phyloP scores from a whole-genome alignment of 768 basidiomycete species.

The Pleurotus platypus region DNA sequence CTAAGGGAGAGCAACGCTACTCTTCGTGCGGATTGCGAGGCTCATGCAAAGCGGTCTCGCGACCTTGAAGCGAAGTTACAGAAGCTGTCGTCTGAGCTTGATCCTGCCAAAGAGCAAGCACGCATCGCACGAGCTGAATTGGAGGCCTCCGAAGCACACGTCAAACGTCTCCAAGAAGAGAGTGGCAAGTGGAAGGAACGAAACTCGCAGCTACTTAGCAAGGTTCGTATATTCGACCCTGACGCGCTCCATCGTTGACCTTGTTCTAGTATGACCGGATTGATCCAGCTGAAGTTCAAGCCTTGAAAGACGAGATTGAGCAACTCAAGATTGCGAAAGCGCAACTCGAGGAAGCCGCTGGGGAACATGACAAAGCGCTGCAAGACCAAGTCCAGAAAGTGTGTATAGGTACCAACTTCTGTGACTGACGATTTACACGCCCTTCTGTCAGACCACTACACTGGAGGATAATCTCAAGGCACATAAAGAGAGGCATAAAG shows the following conservation, averaged over 20 bases:
- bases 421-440: background rate
- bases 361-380: conserved; percentile 25
- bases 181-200: conserved; percentile 82
- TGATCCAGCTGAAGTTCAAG: conserved; percentile 81
- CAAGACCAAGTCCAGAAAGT: conserved; percentile 24
- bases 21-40: conserved; percentile 72
- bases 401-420: background rate
- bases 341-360: conserved; percentile 26
- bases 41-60: conserved; percentile 61
- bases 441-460: conserved; percentile 29
- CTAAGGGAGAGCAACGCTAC: conserved; percentile 87
- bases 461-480: conserved; percentile 41
- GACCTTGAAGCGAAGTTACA: conserved; percentile 66
- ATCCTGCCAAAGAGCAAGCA: conserved; percentile 72
- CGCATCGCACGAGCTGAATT: conserved; percentile 68
- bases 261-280: conserved; percentile 74
- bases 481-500: conserved; percentile 22
- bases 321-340: conserved; percentile 39
- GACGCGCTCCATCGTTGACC: background rate
- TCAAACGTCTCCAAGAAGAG: conserved; percentile 71
- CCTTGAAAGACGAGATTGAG: conserved; percentile 71
- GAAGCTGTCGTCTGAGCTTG: conserved; percentile 55
- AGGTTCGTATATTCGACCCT: conserved; percentile 39
- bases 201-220: conserved; percentile 74
- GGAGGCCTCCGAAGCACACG: conserved; percentile 63